phyloP scores from a whole-genome alignment of 148 eudicot genomes.

The Nepenthes gracilis region DNA sequence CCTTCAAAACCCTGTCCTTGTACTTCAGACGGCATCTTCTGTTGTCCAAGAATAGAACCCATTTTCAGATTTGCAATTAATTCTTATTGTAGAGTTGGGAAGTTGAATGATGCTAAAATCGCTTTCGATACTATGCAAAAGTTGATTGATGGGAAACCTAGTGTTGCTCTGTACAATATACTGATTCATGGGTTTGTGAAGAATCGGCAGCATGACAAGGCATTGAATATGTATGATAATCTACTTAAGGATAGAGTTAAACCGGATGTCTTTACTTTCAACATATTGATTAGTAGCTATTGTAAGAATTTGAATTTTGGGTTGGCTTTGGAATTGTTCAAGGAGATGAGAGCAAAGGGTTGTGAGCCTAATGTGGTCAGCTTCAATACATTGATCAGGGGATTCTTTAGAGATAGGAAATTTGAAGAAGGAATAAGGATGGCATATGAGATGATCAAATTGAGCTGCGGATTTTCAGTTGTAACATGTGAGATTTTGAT shows the following conservation, averaged over 20 bases:
- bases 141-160: slow-evolving; percentile 75
- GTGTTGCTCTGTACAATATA: slow-evolving; percentile 56
- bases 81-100: slow-evolving; percentile 56
- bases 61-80: slow-evolving; percentile 62
- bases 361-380: slow-evolving; percentile 82
- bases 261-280: slow-evolving; percentile 77
- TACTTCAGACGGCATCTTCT: slow-evolving; percentile 66
- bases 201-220: slow-evolving; percentile 32
- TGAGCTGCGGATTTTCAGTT: slow-evolving; percentile 51
- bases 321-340: slow-evolving; percentile 61
- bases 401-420: slow-evolving; percentile 56
- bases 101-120: slow-evolving; percentile 46
- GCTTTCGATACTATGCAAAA: slow-evolving; percentile 59
- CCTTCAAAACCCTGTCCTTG: slow-evolving; percentile 84
- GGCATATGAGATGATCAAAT: slow-evolving; percentile 78
- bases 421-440: slow-evolving; percentile 62
- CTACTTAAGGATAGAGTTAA: slow-evolving; percentile 63
- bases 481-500: slow-evolving; percentile 82
- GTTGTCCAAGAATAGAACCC: slow-evolving; percentile 64
- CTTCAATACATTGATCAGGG: slow-evolving; percentile 78
- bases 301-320: slow-evolving; percentile 40
- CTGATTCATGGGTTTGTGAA: slow-evolving; percentile 75
- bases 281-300: slow-evolving; percentile 72
- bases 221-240: slow-evolving; percentile 42
- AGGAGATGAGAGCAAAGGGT: slow-evolving; percentile 64